Evolutionary conservation across 2,329 filamentous ascomycete species (phyloP).

Genomic region (Paracoccidioides lutzii): DNA sequence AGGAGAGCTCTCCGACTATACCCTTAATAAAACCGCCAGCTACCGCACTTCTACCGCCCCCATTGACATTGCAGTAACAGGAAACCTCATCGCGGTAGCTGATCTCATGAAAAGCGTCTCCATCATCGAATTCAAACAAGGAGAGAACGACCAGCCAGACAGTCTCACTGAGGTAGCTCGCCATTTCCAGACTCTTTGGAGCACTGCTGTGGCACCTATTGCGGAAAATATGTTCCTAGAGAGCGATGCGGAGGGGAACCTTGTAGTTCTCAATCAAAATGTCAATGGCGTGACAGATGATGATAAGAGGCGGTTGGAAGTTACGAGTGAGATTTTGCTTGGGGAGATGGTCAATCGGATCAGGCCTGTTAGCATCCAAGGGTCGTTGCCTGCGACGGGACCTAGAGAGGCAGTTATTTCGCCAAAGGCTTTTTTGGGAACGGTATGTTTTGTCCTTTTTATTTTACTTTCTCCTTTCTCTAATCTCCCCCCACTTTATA

Average conservation of each 20-base stretch:
- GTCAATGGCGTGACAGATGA: constrained; percentile 58
- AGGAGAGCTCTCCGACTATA: constrained; percentile 25
- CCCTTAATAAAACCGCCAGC: constrained; percentile 56
- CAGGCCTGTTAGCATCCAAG: constrained; percentile 55
- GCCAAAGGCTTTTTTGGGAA: constrained; percentile 77
- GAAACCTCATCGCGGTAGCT: constrained; percentile 64
- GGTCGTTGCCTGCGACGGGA: constrained; percentile 39
- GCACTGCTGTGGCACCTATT: constrained; percentile 62
- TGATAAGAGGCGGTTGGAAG: constrained; percentile 56
- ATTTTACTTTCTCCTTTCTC: constrained; percentile 2
- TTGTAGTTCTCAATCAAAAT: constrained; percentile 68
- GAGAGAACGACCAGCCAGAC: constrained; percentile 44
- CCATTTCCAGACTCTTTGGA: constrained; percentile 72
- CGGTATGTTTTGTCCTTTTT: constrained; percentile 44
- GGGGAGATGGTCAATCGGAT: constrained; percentile 93
- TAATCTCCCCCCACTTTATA: no score
- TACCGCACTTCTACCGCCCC: constrained; percentile 77
- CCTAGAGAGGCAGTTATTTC: constrained; percentile 52
- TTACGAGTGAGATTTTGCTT: constrained; percentile 69
- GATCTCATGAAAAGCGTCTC: constrained; percentile 91
- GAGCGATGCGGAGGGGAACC: constrained; percentile 75
- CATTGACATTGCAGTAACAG: constrained; percentile 63
- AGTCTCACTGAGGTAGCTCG: constrained; percentile 61
- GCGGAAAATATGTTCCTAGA: constrained; percentile 65
- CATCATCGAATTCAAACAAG: constrained; percentile 57